These are phyloP conservation scores for Letharia lupina DNA, from an alignment of 495 filamentous ascomycete genomes.

Conservation along the genomic window DNA sequence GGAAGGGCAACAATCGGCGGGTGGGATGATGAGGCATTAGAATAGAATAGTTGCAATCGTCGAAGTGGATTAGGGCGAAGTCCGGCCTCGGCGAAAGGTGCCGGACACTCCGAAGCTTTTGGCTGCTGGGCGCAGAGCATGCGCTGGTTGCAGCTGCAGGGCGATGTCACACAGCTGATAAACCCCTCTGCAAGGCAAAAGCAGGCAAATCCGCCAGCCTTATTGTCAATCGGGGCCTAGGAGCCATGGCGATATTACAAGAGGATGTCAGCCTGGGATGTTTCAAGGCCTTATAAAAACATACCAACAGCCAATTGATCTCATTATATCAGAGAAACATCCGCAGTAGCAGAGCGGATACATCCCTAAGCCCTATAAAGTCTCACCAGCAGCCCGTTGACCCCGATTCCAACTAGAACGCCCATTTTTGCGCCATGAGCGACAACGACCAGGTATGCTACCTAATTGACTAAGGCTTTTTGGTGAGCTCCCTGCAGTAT, in stretches of 20 bases:
- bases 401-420: not conserved
- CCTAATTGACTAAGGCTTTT: not conserved
- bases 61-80: too few relatives aligned
- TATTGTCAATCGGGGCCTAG: not conserved
- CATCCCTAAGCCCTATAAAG: not conserved
- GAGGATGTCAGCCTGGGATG: not conserved
- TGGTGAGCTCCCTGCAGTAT: not conserved
- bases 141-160: not conserved
- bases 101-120: too few relatives aligned
- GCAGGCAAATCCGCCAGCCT: constrained; percentile 4
- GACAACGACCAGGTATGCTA: constrained; percentile 1
- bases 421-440: not conserved
- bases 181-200: constrained; percentile 8
- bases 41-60: too few relatives aligned
- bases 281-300: not conserved
- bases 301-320: not conserved
- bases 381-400: not conserved
- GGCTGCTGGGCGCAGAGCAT: not conserved
- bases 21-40: too few relatives aligned
- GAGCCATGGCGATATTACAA: not conserved
- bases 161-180: not conserved
- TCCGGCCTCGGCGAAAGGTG: too few relatives aligned
- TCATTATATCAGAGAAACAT: not conserved
- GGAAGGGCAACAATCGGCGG: too few relatives aligned
- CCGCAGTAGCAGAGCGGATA: not conserved